Evolutionary conservation across 108 stramenopile genomes (phyloP).

Genomic region (Poteriospumella lacustris): DNA sequence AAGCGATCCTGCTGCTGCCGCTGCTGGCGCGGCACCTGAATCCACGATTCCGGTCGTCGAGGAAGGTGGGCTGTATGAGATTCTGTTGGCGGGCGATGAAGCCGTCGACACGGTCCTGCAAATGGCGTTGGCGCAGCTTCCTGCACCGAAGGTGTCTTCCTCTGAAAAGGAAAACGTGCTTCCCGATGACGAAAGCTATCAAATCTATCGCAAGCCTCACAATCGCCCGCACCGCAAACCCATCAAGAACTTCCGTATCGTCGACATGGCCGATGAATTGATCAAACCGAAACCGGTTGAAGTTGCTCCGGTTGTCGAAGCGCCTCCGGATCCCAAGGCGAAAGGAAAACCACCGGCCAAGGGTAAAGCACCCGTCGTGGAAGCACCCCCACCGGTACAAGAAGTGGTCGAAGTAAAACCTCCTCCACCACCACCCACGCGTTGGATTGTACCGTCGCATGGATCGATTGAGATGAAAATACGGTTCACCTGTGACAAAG

Average conservation of each 20-base stretch:
- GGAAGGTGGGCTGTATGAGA: neutral
- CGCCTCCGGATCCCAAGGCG: neutral
- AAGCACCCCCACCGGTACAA: neutral
- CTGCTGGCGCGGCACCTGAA: neutral
- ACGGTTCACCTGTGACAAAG: slow-evolving; percentile 35
- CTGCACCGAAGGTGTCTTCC: slow-evolving; percentile 3
- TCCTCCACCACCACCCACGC: slow-evolving; percentile 10
- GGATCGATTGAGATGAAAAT: slow-evolving; percentile 38
- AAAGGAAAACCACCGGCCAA: neutral
- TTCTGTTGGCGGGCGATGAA: neutral
- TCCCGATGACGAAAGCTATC: slow-evolving; percentile 3
- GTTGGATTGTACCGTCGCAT: slow-evolving; percentile 50
- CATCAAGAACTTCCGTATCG: neutral
- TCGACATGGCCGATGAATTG: neutral
- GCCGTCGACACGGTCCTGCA: neutral
- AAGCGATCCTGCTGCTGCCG: neutral
- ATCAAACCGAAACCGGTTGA: neutral
- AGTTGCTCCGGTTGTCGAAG: neutral
- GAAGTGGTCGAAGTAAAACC: neutral
- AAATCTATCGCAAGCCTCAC: neutral
- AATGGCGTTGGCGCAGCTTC: neutral
- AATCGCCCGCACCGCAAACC: neutral
- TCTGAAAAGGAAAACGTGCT: slow-evolving; percentile 3
- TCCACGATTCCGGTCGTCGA: too few relatives aligned
- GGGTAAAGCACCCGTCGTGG: neutral